A percentile compares a stretch with the other conserved stretches of the same genome.
Evolutionary conservation across 495 filamentous ascomycete species (phyloP).

Genomic region (Friedmanniomyces endolithicus): DNA sequence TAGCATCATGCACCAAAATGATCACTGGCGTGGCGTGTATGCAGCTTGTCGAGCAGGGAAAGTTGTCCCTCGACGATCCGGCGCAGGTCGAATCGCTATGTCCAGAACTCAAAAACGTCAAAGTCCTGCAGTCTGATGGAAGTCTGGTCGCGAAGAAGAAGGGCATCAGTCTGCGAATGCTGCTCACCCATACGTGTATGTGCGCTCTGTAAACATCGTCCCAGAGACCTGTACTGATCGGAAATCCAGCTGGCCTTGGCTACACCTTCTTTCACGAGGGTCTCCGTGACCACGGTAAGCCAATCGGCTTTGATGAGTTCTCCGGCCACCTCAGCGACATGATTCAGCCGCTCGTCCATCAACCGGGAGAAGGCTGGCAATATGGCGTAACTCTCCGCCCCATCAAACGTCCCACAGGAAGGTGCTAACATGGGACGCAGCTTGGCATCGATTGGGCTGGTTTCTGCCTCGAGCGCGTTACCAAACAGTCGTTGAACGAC

Average conservation of each 20-base stretch:
- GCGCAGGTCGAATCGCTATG: slow-evolving; percentile 34
- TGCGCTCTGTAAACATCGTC: too few species aligned
- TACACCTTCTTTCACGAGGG: slow-evolving; percentile 40
- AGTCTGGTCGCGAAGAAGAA: slow-evolving; percentile 37
- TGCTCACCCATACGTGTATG: slow-evolving; percentile 43
- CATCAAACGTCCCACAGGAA: neutral
- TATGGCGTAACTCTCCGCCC: slow-evolving; percentile 39
- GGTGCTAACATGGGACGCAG: neutral
- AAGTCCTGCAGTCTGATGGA: slow-evolving; percentile 36
- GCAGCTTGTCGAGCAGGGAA: slow-evolving; percentile 48
- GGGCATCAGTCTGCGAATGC: slow-evolving; percentile 47
- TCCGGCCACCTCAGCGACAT: slow-evolving; percentile 34
- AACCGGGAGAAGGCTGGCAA: slow-evolving; percentile 43
- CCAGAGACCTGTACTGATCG: neutral
- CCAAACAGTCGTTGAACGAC: slow-evolving; percentile 37
- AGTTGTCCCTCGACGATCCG: slow-evolving; percentile 39
- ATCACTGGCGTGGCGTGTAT: slow-evolving; percentile 42
- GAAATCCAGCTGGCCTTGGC: slow-evolving; percentile 24
- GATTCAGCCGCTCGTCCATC: slow-evolving; percentile 37
- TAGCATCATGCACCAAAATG: slow-evolving; percentile 38
- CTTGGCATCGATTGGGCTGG: slow-evolving; percentile 47
- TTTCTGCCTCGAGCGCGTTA: slow-evolving; percentile 39
- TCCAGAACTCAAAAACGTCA: slow-evolving; percentile 38
- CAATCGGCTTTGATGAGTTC: slow-evolving; percentile 43
- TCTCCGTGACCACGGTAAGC: slow-evolving; percentile 33